phyloP scores from a whole-genome alignment of 257 asterid genomes.

The Nicotiana undulata region DNA sequence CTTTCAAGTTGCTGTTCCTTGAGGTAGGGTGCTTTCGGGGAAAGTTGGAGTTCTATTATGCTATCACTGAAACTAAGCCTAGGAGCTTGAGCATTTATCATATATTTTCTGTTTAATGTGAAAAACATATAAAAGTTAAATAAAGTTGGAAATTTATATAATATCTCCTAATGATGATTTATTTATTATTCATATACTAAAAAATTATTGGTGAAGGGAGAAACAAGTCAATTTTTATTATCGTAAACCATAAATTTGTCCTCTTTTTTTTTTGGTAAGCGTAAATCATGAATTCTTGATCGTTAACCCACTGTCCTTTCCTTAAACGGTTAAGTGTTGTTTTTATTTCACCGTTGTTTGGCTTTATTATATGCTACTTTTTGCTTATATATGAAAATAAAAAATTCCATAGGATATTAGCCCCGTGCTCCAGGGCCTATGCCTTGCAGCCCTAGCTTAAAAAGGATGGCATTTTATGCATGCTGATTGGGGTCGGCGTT shows the following conservation, averaged over 20 bases:
- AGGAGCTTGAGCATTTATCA: no score
- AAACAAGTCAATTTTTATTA: background rate
- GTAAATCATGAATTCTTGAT: background rate
- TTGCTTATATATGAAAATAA: background rate
- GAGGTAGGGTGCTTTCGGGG: background rate
- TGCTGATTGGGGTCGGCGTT: background rate
- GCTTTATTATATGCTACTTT: background rate
- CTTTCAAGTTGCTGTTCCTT: background rate
- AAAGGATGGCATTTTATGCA: background rate
- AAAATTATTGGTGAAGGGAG: background rate
- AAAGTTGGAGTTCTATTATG: no score
- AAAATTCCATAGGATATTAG: background rate
- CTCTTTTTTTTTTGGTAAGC: background rate
- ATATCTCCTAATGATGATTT: no score
- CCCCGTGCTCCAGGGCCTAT: background rate
- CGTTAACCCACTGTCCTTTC: background rate
- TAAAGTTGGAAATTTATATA: no score
- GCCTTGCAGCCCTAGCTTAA: background rate
- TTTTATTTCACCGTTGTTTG: background rate
- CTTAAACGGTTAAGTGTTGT: background rate
- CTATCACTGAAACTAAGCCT: no score
- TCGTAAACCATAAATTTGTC: background rate
- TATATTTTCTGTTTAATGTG: no score
- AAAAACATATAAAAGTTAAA: background rate
- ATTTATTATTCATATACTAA: background rate